These are phyloP conservation scores for Angomonas ambiguus DNA, from an alignment of 208 protist species.

Conservation along the genomic window DNA sequence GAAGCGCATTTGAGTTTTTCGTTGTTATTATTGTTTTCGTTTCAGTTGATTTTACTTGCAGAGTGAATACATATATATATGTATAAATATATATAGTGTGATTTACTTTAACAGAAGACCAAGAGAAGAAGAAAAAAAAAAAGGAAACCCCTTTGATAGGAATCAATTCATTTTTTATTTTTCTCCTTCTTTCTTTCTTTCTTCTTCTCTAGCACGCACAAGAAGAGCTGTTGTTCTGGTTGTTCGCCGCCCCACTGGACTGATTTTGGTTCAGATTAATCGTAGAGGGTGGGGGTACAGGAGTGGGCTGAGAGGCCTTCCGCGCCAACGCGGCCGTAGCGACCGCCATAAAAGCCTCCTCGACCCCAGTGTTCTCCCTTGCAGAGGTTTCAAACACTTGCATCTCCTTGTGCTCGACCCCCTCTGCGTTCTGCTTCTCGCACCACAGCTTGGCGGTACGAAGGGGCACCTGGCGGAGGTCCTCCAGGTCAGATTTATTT, in stretches of 20 bases:
- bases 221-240: neutral
- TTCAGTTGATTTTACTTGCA: neutral
- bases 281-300: slow-evolving; percentile 48
- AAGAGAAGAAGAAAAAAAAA: neutral
- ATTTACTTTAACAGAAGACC: neutral
- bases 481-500: slow-evolving; percentile 98
- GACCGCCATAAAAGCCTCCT: slow-evolving; percentile 96
- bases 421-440: slow-evolving; percentile 22
- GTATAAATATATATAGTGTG: neutral
- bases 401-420: slow-evolving; percentile 9
- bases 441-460: slow-evolving; percentile 96
- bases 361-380: slow-evolving; percentile 97
- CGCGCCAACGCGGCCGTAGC: slow-evolving; percentile 64
- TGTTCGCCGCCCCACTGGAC: neutral
- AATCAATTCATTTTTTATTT: neutral
- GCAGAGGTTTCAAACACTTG: slow-evolving; percentile 98
- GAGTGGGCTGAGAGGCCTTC: slow-evolving; percentile 54
- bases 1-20: too few species aligned
- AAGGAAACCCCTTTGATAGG: neutral
- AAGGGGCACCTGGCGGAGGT: slow-evolving; percentile 88
- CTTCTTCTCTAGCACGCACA: neutral
- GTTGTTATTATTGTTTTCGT: too few species aligned
- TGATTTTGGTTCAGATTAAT: slow-evolving; percentile 53
- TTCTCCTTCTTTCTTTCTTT: neutral
- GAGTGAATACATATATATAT: neutral